Conservation (phyloP, 2,329 filamentous ascomycete genomes). For the Aspergillus sp. region DNA sequence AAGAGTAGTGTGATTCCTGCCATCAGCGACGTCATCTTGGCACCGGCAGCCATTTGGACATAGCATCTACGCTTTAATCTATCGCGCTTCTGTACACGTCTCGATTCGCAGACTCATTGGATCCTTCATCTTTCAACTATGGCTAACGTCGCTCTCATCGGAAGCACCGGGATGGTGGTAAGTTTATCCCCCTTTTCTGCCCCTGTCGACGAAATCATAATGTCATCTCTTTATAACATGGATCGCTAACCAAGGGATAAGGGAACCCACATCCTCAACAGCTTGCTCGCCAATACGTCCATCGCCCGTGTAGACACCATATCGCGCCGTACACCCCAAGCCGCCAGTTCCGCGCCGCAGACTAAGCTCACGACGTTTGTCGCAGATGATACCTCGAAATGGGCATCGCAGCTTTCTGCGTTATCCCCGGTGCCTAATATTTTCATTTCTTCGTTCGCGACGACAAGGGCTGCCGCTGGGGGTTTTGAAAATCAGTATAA, state of each 20-base stretch:
- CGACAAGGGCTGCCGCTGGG: constrained; percentile 69
- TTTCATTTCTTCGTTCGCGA: constrained; percentile 74
- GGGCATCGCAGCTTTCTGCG: constrained; percentile 55
- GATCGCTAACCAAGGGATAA: constrained; percentile 31
- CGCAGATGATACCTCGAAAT: constrained; percentile 61
- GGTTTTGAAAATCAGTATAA: constrained; percentile 73
- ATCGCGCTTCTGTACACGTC: too few species aligned
- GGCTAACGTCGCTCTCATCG: constrained; percentile 41
- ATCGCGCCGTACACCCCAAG: constrained; percentile 37
- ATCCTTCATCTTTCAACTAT: constrained; percentile 18
- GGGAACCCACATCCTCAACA: constrained; percentile 68
- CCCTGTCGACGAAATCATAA: constrained; percentile 3
- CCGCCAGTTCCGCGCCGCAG: constrained; percentile 42
- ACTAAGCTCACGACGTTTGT: constrained; percentile 60
- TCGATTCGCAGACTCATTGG: too few species aligned
- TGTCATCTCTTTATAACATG: constrained; percentile 2
- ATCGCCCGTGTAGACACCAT: constrained; percentile 40
- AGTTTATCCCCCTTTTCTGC: constrained; percentile 12
- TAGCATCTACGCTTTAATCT: too few species aligned
- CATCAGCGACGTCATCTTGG: background rate
- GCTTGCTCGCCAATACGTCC: constrained; percentile 35
- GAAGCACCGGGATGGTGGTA: constrained; percentile 46
- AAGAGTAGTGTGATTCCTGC: constrained; percentile 2
- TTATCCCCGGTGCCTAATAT: constrained; percentile 52
- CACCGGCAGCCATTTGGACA: too few species aligned